phyloP scores from a whole-genome alignment of 805 yeast genomes.

The Cyberlindnera xylosilytica region DNA sequence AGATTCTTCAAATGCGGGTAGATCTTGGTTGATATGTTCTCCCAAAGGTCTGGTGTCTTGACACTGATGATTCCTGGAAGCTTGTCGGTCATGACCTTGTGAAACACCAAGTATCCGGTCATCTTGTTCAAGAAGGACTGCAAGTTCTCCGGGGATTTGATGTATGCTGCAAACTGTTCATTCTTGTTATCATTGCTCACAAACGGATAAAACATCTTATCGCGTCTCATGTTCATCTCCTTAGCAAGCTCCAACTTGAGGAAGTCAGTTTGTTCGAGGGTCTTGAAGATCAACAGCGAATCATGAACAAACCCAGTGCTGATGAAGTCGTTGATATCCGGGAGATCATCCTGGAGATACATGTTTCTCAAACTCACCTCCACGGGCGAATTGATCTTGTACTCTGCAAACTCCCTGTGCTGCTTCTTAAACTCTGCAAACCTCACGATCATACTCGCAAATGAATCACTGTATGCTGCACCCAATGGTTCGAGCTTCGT shows the following conservation, averaged over 20 bases:
- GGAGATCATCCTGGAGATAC: slow-evolving; percentile 37
- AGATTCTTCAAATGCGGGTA: slow-evolving; percentile 54
- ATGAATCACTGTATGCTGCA: slow-evolving; percentile 48
- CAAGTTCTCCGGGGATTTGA: slow-evolving; percentile 39
- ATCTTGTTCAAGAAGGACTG: slow-evolving; percentile 58
- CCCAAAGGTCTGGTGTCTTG: slow-evolving; percentile 69
- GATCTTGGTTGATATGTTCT: slow-evolving; percentile 56
- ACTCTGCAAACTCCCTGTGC: slow-evolving; percentile 45
- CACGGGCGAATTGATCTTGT: slow-evolving; percentile 80
- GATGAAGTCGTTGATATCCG: slow-evolving; percentile 36
- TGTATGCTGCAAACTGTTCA: slow-evolving; percentile 25
- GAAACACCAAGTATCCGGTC: slow-evolving; percentile 75
- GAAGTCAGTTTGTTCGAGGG: slow-evolving; percentile 61
- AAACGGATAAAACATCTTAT: slow-evolving; percentile 65
- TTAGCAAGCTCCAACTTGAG: slow-evolving; percentile 62
- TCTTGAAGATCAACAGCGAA: slow-evolving; percentile 75
- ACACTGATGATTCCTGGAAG: slow-evolving; percentile 57
- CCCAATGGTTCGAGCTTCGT: slow-evolving; percentile 49
- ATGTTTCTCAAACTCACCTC: slow-evolving; percentile 73
- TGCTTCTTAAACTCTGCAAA: slow-evolving; percentile 53
- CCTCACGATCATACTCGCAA: slow-evolving; percentile 50
- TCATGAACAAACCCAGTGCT: slow-evolving; percentile 77
- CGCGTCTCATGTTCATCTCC: slow-evolving; percentile 70
- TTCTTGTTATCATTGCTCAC: slow-evolving; percentile 41
- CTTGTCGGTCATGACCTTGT: slow-evolving; percentile 63